Evolutionary conservation across 2,329 filamentous ascomycete species (phyloP).

Genomic region (Fusarium euwallaceae): DNA sequence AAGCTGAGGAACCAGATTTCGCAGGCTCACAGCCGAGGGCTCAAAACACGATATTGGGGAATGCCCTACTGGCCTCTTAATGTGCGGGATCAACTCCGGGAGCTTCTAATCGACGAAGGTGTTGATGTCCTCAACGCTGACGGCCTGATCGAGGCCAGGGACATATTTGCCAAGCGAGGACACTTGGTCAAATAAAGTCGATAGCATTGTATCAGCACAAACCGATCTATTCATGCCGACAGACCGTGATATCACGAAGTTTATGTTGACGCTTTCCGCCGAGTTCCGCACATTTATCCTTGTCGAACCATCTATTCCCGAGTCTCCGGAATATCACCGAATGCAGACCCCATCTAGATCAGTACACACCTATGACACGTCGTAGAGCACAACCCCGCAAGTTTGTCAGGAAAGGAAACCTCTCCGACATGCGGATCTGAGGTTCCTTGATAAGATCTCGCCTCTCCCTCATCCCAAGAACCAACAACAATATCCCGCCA

Average conservation of each 20-base stretch:
- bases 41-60: conserved; percentile 73
- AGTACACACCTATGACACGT: conserved; percentile 36
- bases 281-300: conserved; percentile 3
- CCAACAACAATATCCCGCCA: conserved; percentile 5
- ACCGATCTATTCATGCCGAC: not conserved
- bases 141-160: conserved; percentile 61
- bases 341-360: conserved; percentile 21
- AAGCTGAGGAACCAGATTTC: conserved; percentile 60
- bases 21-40: conserved; percentile 64
- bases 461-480: conserved; percentile 13
- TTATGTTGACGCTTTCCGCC: conserved; percentile 10
- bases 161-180: conserved; percentile 21
- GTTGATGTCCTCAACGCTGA: conserved; percentile 74
- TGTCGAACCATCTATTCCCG: conserved; percentile 30
- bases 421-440: conserved; percentile 30
- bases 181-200: conserved; percentile 3
- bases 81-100: conserved; percentile 69
- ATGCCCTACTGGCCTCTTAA: conserved; percentile 68
- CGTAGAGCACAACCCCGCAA: conserved; percentile 45
- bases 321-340: conserved; percentile 49
- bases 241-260: not conserved
- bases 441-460: not conserved
- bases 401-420: conserved; percentile 30
- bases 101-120: conserved; percentile 66
- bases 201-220: not conserved